phyloP scores from a whole-genome alignment of 495 filamentous ascomycete species.

The Arthonia radiata region DNA sequence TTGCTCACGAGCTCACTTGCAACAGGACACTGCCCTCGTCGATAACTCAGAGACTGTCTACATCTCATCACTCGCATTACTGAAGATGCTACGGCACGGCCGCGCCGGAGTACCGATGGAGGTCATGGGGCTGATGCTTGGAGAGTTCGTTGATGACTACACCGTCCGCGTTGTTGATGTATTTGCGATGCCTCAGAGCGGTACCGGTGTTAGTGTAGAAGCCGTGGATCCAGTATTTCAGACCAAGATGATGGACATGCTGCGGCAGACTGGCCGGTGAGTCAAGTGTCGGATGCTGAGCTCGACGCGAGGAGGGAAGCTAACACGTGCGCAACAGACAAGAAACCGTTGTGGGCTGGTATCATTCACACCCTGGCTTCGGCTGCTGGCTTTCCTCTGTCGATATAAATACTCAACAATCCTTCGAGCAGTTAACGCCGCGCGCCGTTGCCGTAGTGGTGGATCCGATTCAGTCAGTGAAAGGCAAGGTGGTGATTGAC shows the following conservation, averaged over 20 bases:
- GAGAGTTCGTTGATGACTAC: constrained; percentile 97
- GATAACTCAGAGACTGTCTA: constrained; percentile 99
- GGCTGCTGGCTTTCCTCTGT: constrained; percentile 97
- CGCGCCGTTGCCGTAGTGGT: constrained; percentile 93
- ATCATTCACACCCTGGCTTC: constrained; percentile 97
- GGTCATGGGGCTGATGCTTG: constrained; percentile 98
- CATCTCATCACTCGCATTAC: constrained; percentile 85
- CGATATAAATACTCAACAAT: constrained; percentile 98
- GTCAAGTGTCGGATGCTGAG: too few relatives aligned
- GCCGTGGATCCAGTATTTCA: constrained; percentile 96
- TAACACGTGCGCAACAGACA: constrained; percentile 27
- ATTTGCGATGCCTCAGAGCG: constrained; percentile 98
- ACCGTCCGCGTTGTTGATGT: constrained; percentile 95
- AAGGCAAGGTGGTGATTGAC: constrained; percentile 98
- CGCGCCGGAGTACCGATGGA: constrained; percentile 97
- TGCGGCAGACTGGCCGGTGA: constrained; percentile 85
- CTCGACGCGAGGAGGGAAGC: too few relatives aligned
- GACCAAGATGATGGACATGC: constrained; percentile 99
- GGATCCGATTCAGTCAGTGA: constrained; percentile 96
- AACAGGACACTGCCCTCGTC: constrained; percentile 74
- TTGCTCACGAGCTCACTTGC: constrained; percentile 1
- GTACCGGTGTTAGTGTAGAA: constrained; percentile 93
- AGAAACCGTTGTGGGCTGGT: constrained; percentile 96
- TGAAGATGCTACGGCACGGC: constrained; percentile 97
- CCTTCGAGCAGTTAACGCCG: constrained; percentile 90